These are phyloP conservation scores for Sporisorium iseilematis-ciliati DNA, from an alignment of 1,284 basidiomycete genomes.

Conservation along the genomic window DNA sequence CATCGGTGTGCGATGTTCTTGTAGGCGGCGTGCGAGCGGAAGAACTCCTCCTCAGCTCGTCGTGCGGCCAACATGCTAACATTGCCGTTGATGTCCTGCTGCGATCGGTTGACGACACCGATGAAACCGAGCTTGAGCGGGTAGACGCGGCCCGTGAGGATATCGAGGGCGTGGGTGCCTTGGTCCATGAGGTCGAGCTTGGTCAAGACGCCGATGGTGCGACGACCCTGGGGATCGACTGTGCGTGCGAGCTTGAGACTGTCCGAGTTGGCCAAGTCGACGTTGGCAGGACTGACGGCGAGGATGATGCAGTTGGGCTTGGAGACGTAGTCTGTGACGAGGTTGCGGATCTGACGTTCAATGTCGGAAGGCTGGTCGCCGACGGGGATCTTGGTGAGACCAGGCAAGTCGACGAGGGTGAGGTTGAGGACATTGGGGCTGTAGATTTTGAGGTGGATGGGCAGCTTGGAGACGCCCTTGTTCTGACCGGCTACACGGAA, in stretches of 20 bases:
- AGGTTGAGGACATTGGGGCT: conserved; percentile 94
- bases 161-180: conserved; percentile 95
- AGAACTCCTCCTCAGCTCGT: conserved; percentile 90
- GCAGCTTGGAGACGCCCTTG: conserved; percentile 95
- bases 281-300: conserved; percentile 95
- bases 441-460: conserved; percentile 93
- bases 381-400: conserved; percentile 81
- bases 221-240: conserved; percentile 93
- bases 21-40: conserved; percentile 89
- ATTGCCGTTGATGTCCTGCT: conserved; percentile 94
- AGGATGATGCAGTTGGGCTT: conserved; percentile 98
- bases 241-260: conserved; percentile 94
- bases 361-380: conserved; percentile 85
- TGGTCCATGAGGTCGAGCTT: conserved; percentile 99
- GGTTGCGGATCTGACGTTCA: conserved; percentile 92
- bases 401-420: conserved; percentile 94
- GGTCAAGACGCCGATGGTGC: conserved; percentile 94
- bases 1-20: conserved; percentile 97
- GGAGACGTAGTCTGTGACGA: conserved; percentile 93
- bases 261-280: conserved; percentile 98
- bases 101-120: conserved; percentile 95
- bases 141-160: conserved; percentile 94
- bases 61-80: conserved; percentile 88
- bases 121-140: conserved; percentile 98
- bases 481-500: conserved; percentile 98